Evolutionary conservation across 495 filamentous ascomycete genomes (phyloP), one percentile per base, ranked within the genome.

Genomic region (Penicillium samsonianum): DNA sequence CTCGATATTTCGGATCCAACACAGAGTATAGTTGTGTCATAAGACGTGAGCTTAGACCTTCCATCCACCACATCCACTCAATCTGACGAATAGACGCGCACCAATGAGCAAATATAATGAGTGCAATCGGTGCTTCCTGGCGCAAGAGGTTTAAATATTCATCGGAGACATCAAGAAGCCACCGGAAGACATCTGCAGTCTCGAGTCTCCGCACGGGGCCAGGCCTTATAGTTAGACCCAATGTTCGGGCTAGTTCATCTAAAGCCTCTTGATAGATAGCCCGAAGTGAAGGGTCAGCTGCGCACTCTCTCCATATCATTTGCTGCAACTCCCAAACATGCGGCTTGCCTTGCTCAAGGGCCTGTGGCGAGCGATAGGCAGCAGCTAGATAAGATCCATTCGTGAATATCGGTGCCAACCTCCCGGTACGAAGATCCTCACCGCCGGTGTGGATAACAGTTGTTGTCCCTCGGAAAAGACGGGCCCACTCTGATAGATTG

Each of bases 401-500:
- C 12, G 23, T 33, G 47, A 61, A 61, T 5, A 61, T 61, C 1
- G 59, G 59, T 2, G 53, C 59, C 17, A 61, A n/a, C 6, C 26
- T 48, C 10, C 59, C 59, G 1, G 17, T 53, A 23, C 26, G 28
- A 12, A 61, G 50, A 44, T 49, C 49, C 26, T 61, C 47, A 5
- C 54, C 43, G 9, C 59, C 50, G 4, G 28, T 59, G 12, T 70
- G 53, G 20, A 77, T 66, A 43, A 79, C 68, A 12, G 65, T 69
- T 14, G 60, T 61, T n/a, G 68, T 71, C 5, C 76, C 75, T 17
- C 73, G 67, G 47, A 75, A 69, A 69, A 60, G 41, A 63, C 56
- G 12, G 73, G 59, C 76, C 78, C 59, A 80, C n/a, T 77, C 69
- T 0, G 75, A 65, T 23, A 77, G 65, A 2, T 64, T 64, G n/a